A percentile compares a stretch with the other conserved stretches of the same genome.
Conservation (phyloP, 352 stramenopile species). For the Pythium monospermum region DNA sequence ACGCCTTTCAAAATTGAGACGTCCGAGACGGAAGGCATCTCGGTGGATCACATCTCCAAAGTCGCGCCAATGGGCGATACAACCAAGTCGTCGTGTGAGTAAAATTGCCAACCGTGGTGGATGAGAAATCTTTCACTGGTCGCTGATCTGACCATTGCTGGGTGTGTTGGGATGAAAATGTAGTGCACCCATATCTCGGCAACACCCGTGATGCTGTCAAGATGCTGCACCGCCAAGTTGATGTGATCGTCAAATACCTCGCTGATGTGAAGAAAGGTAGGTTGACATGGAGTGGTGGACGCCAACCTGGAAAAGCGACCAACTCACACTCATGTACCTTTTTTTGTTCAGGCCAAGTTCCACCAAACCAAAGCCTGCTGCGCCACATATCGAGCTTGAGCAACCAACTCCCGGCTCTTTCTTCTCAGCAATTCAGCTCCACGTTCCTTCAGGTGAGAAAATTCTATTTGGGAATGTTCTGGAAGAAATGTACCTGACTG, state of each 20-base stretch:
- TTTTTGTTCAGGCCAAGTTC: conserved; percentile 37
- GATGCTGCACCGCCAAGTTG: conserved; percentile 80
- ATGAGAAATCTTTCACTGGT: background rate
- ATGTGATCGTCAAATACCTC: conserved; percentile 69
- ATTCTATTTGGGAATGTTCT: no score
- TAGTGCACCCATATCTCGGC: conserved; percentile 77
- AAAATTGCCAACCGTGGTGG: background rate
- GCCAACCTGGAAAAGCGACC: no score
- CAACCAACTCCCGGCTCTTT: conserved; percentile 77
- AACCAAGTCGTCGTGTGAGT: conserved; percentile 69
- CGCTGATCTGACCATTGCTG: background rate
- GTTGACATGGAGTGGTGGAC: background rate
- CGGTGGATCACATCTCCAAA: conserved; percentile 88
- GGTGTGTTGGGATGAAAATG: conserved; percentile 8
- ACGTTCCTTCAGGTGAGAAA: conserved; percentile 53
- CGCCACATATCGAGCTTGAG: conserved; percentile 85
- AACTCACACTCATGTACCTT: conserved; percentile 1
- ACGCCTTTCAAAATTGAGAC: conserved; percentile 85
- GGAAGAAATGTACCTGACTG: no score
- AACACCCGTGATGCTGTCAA: conserved; percentile 80
- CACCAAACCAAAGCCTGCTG: conserved; percentile 72
- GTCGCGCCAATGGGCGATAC: conserved; percentile 64
- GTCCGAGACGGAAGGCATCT: conserved; percentile 82
- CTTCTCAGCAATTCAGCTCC: conserved; percentile 65
- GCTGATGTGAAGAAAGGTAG: conserved; percentile 70